Base-by-base conservation (phyloP, 371 early-diverging fungal species). In the Mucor indicus region DNA sequence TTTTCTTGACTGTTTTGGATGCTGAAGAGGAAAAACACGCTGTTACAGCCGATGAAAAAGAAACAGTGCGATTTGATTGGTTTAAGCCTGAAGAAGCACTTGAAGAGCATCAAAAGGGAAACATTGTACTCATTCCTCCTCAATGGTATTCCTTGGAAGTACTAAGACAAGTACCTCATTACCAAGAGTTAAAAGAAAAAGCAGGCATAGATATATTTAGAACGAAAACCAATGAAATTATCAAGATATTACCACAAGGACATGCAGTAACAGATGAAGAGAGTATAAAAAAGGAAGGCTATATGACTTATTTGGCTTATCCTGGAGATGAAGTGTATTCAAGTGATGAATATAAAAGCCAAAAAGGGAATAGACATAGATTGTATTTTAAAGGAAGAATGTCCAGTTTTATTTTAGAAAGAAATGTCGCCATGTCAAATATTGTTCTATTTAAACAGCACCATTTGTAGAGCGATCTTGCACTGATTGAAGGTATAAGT, bases 1-100 rank as follows among this genome's bases (percentile, higher is more conserved):
- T 93, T 54, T 90, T 79, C 58, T 48, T 90, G 47, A 79, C 85
- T 2, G 72, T 90, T 0, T 49, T 69, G 16, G 44, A 62, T 0
- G 46, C 45, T 7, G 36, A 49, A 53, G 57, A 38, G 25, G 61
- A 37, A 11, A 17, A 32, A 52, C 55, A 50, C 13, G 39, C 54
- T 10, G 52, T 59, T 6, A 59, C 64, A 24, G 81, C 81, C 1
- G 87, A 86, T 54, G 84, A 83, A 9, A 68, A 67, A 27, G 92
- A 92, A 53, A 76, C 81, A 0, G 72, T 81, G 0, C 40, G 60
- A 0, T 54, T 86, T 46, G 79, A 77, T 22, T 92, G 91, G 91
- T 57, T 82, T 22, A 74, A 76, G 3, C 93, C 93, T 0, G 64
- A 66, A 39, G 78, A 86, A 53, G 75, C 66, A 8, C 30, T 74